Base-by-base conservation (phyloP, 495 filamentous ascomycete genomes). In the Talaromyces proteolyticus region DNA sequence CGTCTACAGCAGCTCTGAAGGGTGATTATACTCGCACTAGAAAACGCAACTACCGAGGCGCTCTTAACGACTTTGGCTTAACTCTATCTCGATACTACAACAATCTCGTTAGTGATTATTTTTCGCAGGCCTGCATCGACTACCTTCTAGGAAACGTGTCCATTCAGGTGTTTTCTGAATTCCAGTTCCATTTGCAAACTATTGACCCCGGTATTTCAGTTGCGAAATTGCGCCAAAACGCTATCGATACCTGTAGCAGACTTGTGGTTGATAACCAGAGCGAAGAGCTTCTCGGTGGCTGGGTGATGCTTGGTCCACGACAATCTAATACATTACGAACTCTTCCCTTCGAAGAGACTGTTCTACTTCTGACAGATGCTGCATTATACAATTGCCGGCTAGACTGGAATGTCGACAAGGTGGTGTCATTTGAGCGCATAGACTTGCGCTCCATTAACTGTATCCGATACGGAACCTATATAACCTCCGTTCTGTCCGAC, bases 41-140 rank as follows among this genome's bases (percentile, higher is more conserved):
- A 34, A 93, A 93, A 71, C 84, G 92, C 22, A 84, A 96, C 62
- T 90, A 93, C 54, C 80, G 86, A n/a, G 92, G 92, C 8, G 90
- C 90, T 3, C 68, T 97, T 45, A 92, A 89, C n/a, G 92, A 97
- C 61, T 79, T 95, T n/a, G 86, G 88, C 0, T 68, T 97, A 16
- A 95, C 90, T 0, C 72, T 97, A 10, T 88, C 86, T 10, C 68
- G 72, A 6, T 68, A 75, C 57, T 77, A 72, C 56, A 75, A 77
- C 63, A 96, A 95, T 56, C 90, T 96, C 57, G 88, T 98, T 55
- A 91, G 91, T 57, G 93, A 98, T 65, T 95, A 91, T 63, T 96
- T 96, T 64, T 88, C 89, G 8, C 93, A 98, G 63, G 86, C 89
- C 0, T 87, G 86, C 39, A 95, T 96, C 55, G 93, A 98, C 65